Percentiles rank a stretch among this genome's conserved stretches.
phyloP scores from a whole-genome alignment of 2,329 filamentous ascomycete genomes.

The Aspergillus proliferans region DNA sequence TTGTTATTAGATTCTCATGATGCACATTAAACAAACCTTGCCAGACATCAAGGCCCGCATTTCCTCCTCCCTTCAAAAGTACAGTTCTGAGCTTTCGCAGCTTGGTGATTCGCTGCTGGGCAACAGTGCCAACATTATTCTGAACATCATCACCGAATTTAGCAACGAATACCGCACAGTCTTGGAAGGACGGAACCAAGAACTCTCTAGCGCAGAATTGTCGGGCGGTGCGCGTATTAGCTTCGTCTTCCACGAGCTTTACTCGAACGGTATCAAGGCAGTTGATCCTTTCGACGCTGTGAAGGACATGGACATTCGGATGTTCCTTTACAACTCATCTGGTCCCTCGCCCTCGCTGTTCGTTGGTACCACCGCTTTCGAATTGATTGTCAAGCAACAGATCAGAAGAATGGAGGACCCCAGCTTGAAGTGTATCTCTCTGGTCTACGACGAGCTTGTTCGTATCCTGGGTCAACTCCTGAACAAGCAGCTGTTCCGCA shows the following conservation, averaged over 20 bases:
- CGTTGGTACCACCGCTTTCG: constrained; percentile 95
- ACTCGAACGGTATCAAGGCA: constrained; percentile 94
- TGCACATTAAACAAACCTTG: constrained; percentile 99
- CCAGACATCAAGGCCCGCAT: constrained; percentile 98
- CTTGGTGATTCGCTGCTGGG: constrained; percentile 92
- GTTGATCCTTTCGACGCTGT: constrained; percentile 96
- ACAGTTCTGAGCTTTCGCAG: constrained; percentile 69
- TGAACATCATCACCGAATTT: constrained; percentile 99
- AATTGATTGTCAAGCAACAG: constrained; percentile 97
- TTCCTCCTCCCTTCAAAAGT: constrained; percentile 88
- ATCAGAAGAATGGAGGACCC: constrained; percentile 95
- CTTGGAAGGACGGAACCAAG: constrained; percentile 91
- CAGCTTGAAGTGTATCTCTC: constrained; percentile 91
- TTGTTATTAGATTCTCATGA: constrained; percentile 74
- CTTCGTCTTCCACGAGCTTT: constrained; percentile 98
- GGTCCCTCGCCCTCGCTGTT: constrained; percentile 94
- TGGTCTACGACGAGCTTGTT: constrained; percentile 96
- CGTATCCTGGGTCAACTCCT: constrained; percentile 89
- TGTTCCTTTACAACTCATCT: constrained; percentile 97
- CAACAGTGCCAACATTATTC: constrained; percentile 90
- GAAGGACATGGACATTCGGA: constrained; percentile 96
- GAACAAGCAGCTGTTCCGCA: constrained; percentile 79
- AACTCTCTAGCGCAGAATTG: constrained; percentile 87
- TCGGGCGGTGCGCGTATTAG: constrained; percentile 97
- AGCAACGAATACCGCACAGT: constrained; percentile 96